A percentile compares a stretch with the other conserved stretches of the same genome.
Conservation (phyloP, 1,139 yeast species). For the Geotrichum klebahnii region DNA sequence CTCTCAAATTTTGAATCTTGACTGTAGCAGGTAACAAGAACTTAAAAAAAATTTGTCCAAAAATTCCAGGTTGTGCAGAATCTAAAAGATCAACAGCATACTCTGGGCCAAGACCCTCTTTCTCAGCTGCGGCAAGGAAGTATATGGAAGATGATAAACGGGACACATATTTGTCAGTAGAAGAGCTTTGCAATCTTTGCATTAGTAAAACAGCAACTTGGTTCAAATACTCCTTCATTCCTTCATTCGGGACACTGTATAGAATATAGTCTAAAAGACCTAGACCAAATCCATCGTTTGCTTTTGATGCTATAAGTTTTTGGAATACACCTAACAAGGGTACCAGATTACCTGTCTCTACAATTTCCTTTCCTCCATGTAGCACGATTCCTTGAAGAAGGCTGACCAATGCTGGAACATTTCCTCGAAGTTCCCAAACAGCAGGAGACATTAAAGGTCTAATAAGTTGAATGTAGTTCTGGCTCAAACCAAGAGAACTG, state of each 20-base stretch:
- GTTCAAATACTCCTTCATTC: conserved; percentile 54
- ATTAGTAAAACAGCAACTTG: conserved; percentile 73
- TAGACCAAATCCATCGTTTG: conserved; percentile 76
- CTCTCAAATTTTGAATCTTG: conserved; percentile 62
- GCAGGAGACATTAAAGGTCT: conserved; percentile 82
- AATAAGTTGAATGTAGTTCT: conserved; percentile 59
- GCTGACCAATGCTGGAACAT: conserved; percentile 87
- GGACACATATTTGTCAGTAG: conserved; percentile 77
- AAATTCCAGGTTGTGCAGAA: conserved; percentile 56
- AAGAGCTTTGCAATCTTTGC: conserved; percentile 72
- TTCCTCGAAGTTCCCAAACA: conserved; percentile 90
- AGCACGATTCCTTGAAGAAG: conserved; percentile 66
- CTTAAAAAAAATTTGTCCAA: conserved; percentile 58
- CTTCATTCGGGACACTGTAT: conserved; percentile 50
- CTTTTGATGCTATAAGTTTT: conserved; percentile 78
- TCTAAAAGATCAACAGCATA: conserved; percentile 58
- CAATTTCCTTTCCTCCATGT: conserved; percentile 49
- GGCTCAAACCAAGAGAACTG: conserved; percentile 49
- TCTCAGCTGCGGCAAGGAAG: conserved; percentile 54
- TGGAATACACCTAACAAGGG: conserved; percentile 96
- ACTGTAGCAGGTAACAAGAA: conserved; percentile 67
- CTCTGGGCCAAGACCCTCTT: conserved; percentile 44
- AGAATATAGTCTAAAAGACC: conserved; percentile 74
- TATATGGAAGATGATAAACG: conserved; percentile 55
- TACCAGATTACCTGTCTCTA: conserved; percentile 45